A percentile compares a stretch with the other conserved stretches of the same genome.
Evolutionary conservation across 352 stramenopile genomes (phyloP).

Genomic region (Globisporangium polare): DNA sequence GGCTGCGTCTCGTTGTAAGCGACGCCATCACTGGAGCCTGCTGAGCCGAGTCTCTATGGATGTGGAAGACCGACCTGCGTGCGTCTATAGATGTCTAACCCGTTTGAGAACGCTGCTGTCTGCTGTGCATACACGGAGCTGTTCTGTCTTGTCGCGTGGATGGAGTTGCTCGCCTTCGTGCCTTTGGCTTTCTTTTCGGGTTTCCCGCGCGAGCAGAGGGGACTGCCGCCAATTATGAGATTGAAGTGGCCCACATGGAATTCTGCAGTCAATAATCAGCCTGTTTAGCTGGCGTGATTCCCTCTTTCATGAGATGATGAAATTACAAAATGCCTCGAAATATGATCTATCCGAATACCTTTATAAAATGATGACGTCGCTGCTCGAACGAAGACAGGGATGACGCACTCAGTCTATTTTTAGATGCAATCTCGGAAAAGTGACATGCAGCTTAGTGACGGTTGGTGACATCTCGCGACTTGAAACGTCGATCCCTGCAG

Average conservation of each 20-base stretch:
- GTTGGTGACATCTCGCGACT: neutral
- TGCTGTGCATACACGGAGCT: constrained; percentile 4
- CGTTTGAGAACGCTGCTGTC: neutral
- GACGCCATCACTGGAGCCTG: neutral
- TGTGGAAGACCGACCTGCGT: neutral
- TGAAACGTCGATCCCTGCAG: no score
- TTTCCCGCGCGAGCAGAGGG: constrained; percentile 2
- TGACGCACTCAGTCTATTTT: neutral
- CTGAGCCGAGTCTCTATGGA: no score
- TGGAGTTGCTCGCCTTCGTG: neutral
- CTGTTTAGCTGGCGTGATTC: neutral
- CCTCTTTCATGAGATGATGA: neutral
- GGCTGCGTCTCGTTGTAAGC: constrained; percentile 3
- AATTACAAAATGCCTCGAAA: neutral
- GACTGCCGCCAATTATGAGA: constrained; percentile 9
- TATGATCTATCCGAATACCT: neutral
- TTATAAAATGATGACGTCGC: neutral
- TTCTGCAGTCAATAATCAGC: neutral
- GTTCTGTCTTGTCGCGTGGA: neutral
- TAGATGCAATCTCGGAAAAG: neutral
- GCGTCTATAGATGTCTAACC: neutral
- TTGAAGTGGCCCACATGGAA: constrained; percentile 12
- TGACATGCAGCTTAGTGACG: neutral
- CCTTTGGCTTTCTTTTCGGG: neutral
- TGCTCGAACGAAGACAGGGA: neutral